Evolutionary conservation across 2,329 filamentous ascomycete genomes (phyloP).

Genomic region (Cyclaneusma minus): DNA sequence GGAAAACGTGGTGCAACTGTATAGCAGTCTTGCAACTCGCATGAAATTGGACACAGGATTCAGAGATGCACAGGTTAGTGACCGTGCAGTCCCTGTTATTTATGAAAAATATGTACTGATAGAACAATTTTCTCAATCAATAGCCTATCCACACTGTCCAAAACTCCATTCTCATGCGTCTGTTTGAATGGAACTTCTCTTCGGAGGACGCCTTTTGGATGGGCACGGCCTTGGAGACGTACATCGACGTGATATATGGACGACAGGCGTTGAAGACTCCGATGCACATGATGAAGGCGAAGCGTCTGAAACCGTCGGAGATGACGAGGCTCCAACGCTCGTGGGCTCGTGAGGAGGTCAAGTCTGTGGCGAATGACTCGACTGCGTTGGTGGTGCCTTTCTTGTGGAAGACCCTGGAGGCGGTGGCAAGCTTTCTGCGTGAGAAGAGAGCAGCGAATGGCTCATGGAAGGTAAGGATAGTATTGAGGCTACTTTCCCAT

Average conservation of each 20-base stretch:
- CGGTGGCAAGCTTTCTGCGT: conserved; percentile 28
- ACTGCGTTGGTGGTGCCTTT: conserved; percentile 39
- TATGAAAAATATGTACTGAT: conserved; percentile 18
- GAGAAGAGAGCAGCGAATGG: conserved; percentile 12
- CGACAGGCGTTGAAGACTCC: conserved; percentile 25
- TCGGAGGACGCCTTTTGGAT: conserved; percentile 27
- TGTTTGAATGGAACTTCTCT: conserved; percentile 25
- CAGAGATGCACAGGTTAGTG: conserved; percentile 28
- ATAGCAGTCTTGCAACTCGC: conserved; percentile 11
- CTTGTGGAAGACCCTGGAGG: conserved; percentile 25
- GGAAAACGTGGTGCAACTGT: conserved; percentile 10
- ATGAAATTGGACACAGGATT: conserved; percentile 14
- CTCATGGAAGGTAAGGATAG: conserved; percentile 15
- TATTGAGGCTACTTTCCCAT: conserved; percentile 12
- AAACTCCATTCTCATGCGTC: conserved; percentile 34
- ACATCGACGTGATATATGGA: conserved; percentile 26
- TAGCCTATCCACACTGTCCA: conserved; percentile 43
- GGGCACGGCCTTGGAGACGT: conserved; percentile 34
- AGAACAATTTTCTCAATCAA: conserved; percentile 15
- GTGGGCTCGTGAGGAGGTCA: conserved; percentile 34
- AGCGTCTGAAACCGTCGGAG: conserved; percentile 29
- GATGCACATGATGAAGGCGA: conserved; percentile 26
- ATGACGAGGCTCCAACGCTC: conserved; percentile 48
- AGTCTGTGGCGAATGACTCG: conserved; percentile 42
- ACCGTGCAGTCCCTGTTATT: conserved; percentile 13